These are phyloP conservation scores for Globisporangium megalacanthum DNA, from an alignment of 352 stramenopile species.

Conservation along the genomic window DNA sequence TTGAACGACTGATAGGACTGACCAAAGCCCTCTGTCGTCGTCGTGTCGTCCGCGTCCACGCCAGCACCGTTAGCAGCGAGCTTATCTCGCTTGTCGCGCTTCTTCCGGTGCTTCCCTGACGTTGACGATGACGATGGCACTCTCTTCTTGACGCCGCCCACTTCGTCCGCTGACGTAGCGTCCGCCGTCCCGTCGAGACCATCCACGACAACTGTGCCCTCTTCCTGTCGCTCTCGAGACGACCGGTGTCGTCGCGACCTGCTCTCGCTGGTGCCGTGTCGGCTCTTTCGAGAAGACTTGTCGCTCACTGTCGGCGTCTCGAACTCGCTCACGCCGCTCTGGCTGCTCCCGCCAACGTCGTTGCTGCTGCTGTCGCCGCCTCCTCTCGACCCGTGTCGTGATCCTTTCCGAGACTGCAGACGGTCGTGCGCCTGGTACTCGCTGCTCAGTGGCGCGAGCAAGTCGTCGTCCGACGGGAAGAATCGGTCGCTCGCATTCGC, in stretches of 20 bases:
- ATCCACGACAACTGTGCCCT: constrained; percentile 10
- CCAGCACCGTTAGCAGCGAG: constrained; percentile 6
- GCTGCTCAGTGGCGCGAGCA: constrained; percentile 30
- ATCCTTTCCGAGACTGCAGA: constrained; percentile 71
- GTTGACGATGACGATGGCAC: constrained; percentile 4
- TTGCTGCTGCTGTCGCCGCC: constrained; percentile 13
- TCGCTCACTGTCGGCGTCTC: constrained; percentile 21
- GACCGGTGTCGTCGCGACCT: constrained; percentile 23
- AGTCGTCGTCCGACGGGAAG: constrained; percentile 25
- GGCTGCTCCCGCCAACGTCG: constrained; percentile 7
- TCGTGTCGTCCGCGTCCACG: neutral
- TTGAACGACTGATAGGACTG: constrained; percentile 1
- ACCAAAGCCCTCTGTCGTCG: constrained; percentile 8
- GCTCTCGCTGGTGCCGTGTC: constrained; percentile 11
- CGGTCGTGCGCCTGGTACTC: constrained; percentile 72
- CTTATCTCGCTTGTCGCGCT: constrained; percentile 43
- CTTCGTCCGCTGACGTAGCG: constrained; percentile 8
- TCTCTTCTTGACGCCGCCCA: constrained; percentile 30
- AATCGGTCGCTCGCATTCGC: constrained; percentile 10
- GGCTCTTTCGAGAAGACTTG: neutral
- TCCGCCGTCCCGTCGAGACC: neutral
- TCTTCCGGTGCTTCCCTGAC: constrained; percentile 42
- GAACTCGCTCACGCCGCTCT: constrained; percentile 37
- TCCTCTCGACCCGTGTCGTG: constrained; percentile 43
- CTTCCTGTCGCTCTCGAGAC: constrained; percentile 17